These are phyloP conservation scores for Saccharomycopsis crataegensis DNA, from an alignment of 1,139 yeast genomes.

Conservation along the genomic window DNA sequence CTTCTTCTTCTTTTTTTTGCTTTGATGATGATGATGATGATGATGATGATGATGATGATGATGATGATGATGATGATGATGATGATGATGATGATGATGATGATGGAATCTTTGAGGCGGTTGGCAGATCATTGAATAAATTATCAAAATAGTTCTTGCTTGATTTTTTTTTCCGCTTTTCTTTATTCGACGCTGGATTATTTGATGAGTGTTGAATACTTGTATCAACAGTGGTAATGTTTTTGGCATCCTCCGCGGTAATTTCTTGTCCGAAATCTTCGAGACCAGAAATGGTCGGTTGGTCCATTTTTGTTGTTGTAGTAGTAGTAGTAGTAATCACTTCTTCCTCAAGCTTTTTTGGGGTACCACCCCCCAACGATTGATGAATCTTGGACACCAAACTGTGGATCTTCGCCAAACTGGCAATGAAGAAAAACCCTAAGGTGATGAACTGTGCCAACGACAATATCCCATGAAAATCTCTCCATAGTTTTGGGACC, in stretches of 20 bases:
- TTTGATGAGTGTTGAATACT: too few relatives aligned
- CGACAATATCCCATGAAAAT: constrained; percentile 4
- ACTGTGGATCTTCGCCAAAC: constrained; percentile 2
- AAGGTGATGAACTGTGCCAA: constrained; percentile 13
- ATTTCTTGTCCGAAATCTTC: constrained; percentile 4
- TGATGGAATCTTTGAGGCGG: too few relatives aligned
- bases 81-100: too few relatives aligned
- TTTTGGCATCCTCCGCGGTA: too few relatives aligned
- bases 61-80: too few relatives aligned
- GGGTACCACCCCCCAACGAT: not conserved
- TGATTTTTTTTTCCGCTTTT: not conserved
- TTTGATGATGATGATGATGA: too few relatives aligned
- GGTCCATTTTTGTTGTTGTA: too few relatives aligned
- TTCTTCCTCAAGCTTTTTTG: not conserved
- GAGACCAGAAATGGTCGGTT: too few relatives aligned
- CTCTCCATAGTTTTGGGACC: constrained; percentile 3
- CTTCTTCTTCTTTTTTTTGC: not conserved
- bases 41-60: too few relatives aligned
- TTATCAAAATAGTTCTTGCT: not conserved
- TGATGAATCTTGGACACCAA: not conserved
- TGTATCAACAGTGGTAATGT: too few relatives aligned
- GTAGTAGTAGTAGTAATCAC: too few relatives aligned
- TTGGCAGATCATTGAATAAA: too few relatives aligned
- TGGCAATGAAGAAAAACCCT: constrained; percentile 11
- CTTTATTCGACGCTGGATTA: not conserved